phyloP scores from a whole-genome alignment of 2,329 filamentous ascomycete genomes.

The Sporothrix variecibatus region DNA sequence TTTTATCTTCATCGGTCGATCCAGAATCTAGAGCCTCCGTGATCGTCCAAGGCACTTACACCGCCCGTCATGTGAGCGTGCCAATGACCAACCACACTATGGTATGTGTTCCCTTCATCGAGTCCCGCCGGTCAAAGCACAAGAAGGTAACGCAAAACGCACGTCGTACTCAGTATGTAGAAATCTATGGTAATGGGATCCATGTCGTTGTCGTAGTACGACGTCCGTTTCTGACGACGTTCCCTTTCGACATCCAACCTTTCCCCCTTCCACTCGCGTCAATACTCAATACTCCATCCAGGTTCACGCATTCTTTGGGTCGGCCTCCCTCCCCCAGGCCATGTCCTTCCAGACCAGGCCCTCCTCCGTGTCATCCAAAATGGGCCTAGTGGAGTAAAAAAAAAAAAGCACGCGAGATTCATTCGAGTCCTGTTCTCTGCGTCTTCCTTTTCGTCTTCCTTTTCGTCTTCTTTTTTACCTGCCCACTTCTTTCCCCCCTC shows the following conservation, averaged over 20 bases:
- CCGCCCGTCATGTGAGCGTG: neutral
- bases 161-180: neutral
- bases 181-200: neutral
- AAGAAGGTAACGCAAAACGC: neutral
- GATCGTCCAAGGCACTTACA: neutral
- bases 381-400: neutral
- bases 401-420: conserved; percentile 12
- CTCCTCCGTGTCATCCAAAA: neutral
- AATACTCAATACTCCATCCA: conserved; percentile 6
- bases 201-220: neutral
- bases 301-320: neutral
- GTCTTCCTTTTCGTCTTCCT: neutral
- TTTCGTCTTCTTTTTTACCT: neutral
- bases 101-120: conserved; percentile 7
- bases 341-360: neutral
- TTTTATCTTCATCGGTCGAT: neutral
- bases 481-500: no score
- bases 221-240: neutral
- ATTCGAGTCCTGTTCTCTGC: neutral
- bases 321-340: neutral
- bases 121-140: neutral
- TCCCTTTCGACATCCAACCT: neutral
- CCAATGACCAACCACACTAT: no score
- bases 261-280: neutral
- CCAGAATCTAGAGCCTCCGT: neutral